Base-by-base conservation (phyloP, 371 early-diverging fungal genomes). In the Zopfochytrium polystomum region DNA sequence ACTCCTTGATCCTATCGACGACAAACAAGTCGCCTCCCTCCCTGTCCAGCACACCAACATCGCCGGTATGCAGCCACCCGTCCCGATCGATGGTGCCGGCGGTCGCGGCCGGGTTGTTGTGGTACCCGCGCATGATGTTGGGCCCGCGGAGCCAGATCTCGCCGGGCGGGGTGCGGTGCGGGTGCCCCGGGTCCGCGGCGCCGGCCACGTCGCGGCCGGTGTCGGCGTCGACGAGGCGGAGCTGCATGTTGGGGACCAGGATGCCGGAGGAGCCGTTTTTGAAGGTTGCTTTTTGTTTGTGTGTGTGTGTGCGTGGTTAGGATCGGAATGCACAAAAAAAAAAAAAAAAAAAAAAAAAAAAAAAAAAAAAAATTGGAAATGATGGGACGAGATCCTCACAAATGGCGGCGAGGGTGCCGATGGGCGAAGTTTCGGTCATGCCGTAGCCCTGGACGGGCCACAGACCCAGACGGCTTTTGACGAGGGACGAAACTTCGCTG, bases 51-150 rank as follows among this genome's bases (percentile, higher is more conserved):
- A 78, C 63, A 20, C 81, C 93, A 38, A 93, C 75, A 62, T 95
- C 96, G 23, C 61, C 61, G n/a, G n/a, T n/a, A n/a, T n/a, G n/a
- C n/a, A n/a, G n/a, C n/a, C n/a, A n/a, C n/a, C n/a, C n/a, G n/a
- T 74, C 68, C 11, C 32, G 2, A 55, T 84, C 84, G 60, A 91
- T 92, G 0, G 88, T 79, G 29, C 80, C 72, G 7, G 73, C 77
- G 22, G 88, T 93, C 9, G 93, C 93, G 38, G 80, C 77, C 18
- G 85, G 75, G 62, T 91, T 90, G 78, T 92, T 90, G 51, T 90
- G 78, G 60, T 93, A 63, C 7, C 62, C 63, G 33, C 65, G 65
- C 90, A 91, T 90, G 11, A 91, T 76, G 55, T 86, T 89, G 2
- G 92, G 89, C 0, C 95, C 91, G n/a, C 84, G 80, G 53, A 93